Percentiles rank a stretch among this genome's conserved stretches.
These are phyloP conservation scores for Stephania cephalantha DNA, from an alignment of 164 flowering plant genomes.

Conservation along the genomic window DNA sequence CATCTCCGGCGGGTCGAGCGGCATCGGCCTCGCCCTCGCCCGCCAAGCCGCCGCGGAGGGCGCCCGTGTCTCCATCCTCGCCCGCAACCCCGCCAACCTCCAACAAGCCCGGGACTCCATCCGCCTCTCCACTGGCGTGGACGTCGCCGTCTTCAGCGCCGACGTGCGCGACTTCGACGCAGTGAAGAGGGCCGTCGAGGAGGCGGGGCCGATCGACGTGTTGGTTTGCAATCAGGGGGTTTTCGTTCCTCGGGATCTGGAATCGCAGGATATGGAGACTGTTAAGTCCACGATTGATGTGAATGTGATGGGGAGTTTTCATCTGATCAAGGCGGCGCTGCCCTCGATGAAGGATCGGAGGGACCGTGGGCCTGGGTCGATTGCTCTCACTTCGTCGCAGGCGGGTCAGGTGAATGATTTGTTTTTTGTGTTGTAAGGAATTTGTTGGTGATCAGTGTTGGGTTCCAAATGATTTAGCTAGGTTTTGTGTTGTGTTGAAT, in stretches of 20 bases:
- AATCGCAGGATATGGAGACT: slow-evolving; percentile 53
- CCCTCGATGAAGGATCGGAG: slow-evolving; percentile 60
- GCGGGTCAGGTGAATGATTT: slow-evolving; percentile 68
- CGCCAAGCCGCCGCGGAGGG: slow-evolving; percentile 65
- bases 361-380: slow-evolving; percentile 56
- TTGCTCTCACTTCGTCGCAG: slow-evolving; percentile 86
- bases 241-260: slow-evolving; percentile 55
- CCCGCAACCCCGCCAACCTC: slow-evolving; percentile 57
- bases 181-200: slow-evolving; percentile 38
- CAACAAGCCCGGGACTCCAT: slow-evolving; percentile 59
- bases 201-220: slow-evolving; percentile 65
- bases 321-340: slow-evolving; percentile 78
- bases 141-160: slow-evolving; percentile 48
- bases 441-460: not conserved
- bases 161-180: slow-evolving; percentile 72
- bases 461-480: not conserved
- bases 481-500: too few species aligned
- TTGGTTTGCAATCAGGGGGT: slow-evolving; percentile 81
- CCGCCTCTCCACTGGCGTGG: slow-evolving; percentile 62
- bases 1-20: slow-evolving; percentile 95
- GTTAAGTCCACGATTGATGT: slow-evolving; percentile 75
- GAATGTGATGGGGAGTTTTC: slow-evolving; percentile 68
- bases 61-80: slow-evolving; percentile 78
- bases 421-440: not conserved
- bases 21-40: slow-evolving; percentile 88